Percentiles rank a stretch among this genome's conserved stretches.
These are phyloP conservation scores for Pseudopithomyces chartarum DNA, from an alignment of 2,329 filamentous ascomycete genomes.

Conservation along the genomic window DNA sequence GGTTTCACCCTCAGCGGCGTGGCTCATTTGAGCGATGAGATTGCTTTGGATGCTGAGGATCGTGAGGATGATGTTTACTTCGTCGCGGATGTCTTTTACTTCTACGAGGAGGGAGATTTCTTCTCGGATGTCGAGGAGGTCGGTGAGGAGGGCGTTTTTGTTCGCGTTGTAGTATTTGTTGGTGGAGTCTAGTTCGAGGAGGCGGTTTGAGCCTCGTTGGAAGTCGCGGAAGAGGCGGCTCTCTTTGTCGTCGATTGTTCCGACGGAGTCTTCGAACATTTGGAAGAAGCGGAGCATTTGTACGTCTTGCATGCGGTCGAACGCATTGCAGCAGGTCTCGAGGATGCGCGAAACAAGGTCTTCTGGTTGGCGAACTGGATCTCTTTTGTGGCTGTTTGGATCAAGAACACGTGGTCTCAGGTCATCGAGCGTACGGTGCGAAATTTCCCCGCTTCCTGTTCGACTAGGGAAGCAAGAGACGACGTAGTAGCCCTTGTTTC, in stretches of 20 bases:
- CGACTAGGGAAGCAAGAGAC: slow-evolving; percentile 13
- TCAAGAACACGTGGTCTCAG: slow-evolving; percentile 7
- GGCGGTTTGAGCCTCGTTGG: slow-evolving; percentile 5
- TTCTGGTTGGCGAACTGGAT: slow-evolving; percentile 2
- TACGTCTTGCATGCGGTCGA: slow-evolving; percentile 10
- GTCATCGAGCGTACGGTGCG: slow-evolving; percentile 9
- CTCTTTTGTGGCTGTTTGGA: slow-evolving; percentile 1
- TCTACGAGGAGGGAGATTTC: slow-evolving; percentile 14
- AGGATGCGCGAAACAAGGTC: slow-evolving; percentile 17
- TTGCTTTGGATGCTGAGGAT: slow-evolving; percentile 7
- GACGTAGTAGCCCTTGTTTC: not conserved
- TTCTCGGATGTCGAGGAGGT: slow-evolving; percentile 13
- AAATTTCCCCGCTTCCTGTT: slow-evolving; percentile 5
- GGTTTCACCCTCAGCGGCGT: not conserved
- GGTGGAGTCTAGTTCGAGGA: slow-evolving; percentile 3
- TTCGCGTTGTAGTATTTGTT: slow-evolving; percentile 11
- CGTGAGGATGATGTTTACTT: slow-evolving; percentile 15
- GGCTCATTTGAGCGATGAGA: slow-evolving; percentile 1
- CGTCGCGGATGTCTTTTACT: slow-evolving; percentile 18
- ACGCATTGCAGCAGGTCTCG: slow-evolving; percentile 10
- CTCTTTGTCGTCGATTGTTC: slow-evolving; percentile 14
- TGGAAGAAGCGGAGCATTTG: slow-evolving; percentile 15
- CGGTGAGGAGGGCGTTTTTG: slow-evolving; percentile 11
- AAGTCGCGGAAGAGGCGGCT: slow-evolving; percentile 10
- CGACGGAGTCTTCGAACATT: slow-evolving; percentile 15